Base-by-base conservation (phyloP, 2,329 filamentous ascomycete genomes). In the Laburnicola sp. region DNA sequence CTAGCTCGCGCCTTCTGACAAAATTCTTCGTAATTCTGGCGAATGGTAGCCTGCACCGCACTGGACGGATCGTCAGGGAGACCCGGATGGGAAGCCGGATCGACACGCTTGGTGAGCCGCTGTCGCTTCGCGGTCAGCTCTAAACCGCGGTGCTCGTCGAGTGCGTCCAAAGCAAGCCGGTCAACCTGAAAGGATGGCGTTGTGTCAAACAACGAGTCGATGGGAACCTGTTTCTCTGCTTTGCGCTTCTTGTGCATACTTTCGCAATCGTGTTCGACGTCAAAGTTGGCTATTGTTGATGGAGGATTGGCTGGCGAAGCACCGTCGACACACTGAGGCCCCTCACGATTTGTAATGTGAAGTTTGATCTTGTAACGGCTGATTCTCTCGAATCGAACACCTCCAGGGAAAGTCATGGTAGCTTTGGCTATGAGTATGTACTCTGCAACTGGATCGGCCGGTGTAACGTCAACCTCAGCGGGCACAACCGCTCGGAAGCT, bases 341-440 rank as follows among this genome's bases (percentile, higher is more conserved):
- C 25, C n/a, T 45, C 11, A 6, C 44, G 39, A 4, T 53, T 37
- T 11, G 16, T 31, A 9, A 60, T 40, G 1, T 48, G 32, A 11
- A 69, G 51, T 22, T 60, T 60, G 37, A 73, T 56, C 7, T 7
- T 56, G 50, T 69, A 66, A 3, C 71, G 69, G 25, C 60, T 62
- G 22, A 45, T 59, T 10, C 63, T 62, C 45, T 73, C 62, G 45
- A 70, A 71, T 4, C 53, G 60, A 8, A 71, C 64, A 9, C 54
- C 36, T 2, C 38, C 50, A 3, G 67, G 64, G 38, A 73, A 73
- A 3, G 31, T 31, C 1, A 58, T 66, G 6, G 48, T 54, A 5
- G 56, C 45, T 6, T 45, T 57, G 8, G 57, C 57, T 1, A 45
- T 50, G 7, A 69, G 26, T 2, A 52, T 50, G 0, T 66, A 62